Evolutionary conservation across 1,284 basidiomycete genomes (phyloP).

Genomic region (Sanguinoderma infundibulare): DNA sequence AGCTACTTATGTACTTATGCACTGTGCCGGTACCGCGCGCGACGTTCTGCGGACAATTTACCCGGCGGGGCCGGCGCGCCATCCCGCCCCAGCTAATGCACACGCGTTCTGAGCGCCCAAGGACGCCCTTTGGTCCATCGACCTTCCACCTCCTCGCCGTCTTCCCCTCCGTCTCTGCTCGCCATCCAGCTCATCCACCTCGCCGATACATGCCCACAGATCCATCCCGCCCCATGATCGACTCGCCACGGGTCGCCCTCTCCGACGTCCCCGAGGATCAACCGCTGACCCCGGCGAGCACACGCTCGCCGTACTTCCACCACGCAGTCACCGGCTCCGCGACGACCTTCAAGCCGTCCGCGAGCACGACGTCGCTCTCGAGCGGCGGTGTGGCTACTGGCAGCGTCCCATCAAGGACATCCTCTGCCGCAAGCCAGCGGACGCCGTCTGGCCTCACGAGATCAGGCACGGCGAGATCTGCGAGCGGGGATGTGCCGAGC

Average conservation of each 20-base stretch:
- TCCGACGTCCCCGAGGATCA: conserved; percentile 49
- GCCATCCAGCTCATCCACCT: conserved; percentile 15
- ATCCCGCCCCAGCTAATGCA: too few relatives aligned
- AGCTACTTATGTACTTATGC: too few relatives aligned
- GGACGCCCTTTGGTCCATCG: too few relatives aligned
- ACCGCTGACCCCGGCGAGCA: conserved; percentile 32
- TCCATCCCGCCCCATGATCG: conserved; percentile 14
- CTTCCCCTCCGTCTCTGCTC: not conserved
- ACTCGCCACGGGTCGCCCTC: conserved; percentile 34
- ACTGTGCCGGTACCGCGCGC: too few relatives aligned
- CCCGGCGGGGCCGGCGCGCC: too few relatives aligned
- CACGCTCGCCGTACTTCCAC: conserved; percentile 38
- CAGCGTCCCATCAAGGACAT: conserved; percentile 19
- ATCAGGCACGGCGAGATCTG: conserved; percentile 12
- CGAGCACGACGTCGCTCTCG: conserved; percentile 36
- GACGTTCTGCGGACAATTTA: too few relatives aligned
- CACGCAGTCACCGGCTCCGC: conserved; percentile 35
- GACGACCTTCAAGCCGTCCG: conserved; percentile 34
- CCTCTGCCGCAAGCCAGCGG: conserved; percentile 22
- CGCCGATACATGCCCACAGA: not conserved
- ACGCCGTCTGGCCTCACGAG: conserved; percentile 21
- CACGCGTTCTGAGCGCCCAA: too few relatives aligned
- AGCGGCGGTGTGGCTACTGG: conserved; percentile 25
- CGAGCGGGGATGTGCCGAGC: conserved; percentile 23
- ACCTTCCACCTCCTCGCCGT: not conserved